Percentiles rank a stretch among this genome's conserved stretches.
phyloP scores from a whole-genome alignment of 2,329 filamentous ascomycete genomes.

The Hypomyces perniciosus region DNA sequence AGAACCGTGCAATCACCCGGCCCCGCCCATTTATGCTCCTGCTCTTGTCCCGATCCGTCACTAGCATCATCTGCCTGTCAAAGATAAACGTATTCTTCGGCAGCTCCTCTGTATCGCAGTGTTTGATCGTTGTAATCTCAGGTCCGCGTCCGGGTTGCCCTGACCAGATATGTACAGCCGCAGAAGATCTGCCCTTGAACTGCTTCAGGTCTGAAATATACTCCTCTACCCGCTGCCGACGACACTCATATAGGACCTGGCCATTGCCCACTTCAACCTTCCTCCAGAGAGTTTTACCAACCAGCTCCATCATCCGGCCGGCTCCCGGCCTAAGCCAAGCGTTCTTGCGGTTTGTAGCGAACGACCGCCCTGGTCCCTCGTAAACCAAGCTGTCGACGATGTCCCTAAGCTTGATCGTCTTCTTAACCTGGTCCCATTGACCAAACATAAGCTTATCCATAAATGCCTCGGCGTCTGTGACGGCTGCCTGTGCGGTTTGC shows the following conservation, averaged over 20 bases:
- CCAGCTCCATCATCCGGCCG: background rate
- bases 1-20: conserved; percentile 11
- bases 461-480: background rate
- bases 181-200: background rate
- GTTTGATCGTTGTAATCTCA: conserved; percentile 10
- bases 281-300: background rate
- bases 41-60: conserved; percentile 14
- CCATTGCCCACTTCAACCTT: conserved; percentile 1
- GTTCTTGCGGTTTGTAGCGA: conserved; percentile 11
- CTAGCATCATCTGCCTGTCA: conserved; percentile 10
- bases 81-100: conserved; percentile 9
- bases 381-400: conserved; percentile 1
- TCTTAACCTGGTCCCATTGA: background rate
- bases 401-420: background rate
- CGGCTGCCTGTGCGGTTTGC: too few species aligned
- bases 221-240: background rate
- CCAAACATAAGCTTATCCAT: background rate
- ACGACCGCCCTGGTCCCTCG: conserved; percentile 8
- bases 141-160: conserved; percentile 12
- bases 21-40: conserved; percentile 7
- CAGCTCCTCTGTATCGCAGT: conserved; percentile 12
- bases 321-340: conserved; percentile 8
- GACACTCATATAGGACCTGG: background rate
- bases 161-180: conserved; percentile 5
- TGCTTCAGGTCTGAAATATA: background rate